Conservation (phyloP, 345 rosid genomes). For the Euclidium syriacum region DNA sequence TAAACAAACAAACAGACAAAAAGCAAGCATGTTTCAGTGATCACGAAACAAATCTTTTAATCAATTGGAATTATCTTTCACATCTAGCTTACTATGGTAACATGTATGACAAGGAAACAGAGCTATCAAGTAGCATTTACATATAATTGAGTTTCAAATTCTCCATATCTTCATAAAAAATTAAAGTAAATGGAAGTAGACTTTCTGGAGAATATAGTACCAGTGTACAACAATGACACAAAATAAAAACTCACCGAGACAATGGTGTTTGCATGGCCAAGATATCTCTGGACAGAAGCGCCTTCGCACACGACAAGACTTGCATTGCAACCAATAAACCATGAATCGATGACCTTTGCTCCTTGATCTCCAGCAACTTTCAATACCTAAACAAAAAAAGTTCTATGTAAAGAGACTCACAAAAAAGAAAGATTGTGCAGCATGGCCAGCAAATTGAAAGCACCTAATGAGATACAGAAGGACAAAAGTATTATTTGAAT, state of each 20-base stretch:
- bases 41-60: background rate
- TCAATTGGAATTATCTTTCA: background rate
- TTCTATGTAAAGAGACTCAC: background rate
- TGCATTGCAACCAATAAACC: constrained; percentile 76
- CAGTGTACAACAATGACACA: background rate
- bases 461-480: background rate
- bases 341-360: constrained; percentile 50
- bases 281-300: constrained; percentile 56
- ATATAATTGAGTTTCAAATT: background rate
- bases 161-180: background rate
- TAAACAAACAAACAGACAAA: constrained; percentile 15
- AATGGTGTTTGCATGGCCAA: constrained; percentile 66
- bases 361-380: constrained; percentile 63
- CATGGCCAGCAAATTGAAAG: background rate
- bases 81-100: background rate
- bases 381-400: constrained; percentile 47
- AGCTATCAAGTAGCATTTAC: background rate
- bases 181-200: background rate
- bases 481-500: background rate
- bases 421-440: background rate
- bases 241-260: constrained; percentile 70
- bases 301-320: constrained; percentile 86
- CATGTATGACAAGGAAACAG: background rate
- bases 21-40: constrained; percentile 5
- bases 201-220: background rate